These are phyloP conservation scores for Kingdonia uniflora DNA, from an alignment of 164 flowering plant species.

Conservation along the genomic window DNA sequence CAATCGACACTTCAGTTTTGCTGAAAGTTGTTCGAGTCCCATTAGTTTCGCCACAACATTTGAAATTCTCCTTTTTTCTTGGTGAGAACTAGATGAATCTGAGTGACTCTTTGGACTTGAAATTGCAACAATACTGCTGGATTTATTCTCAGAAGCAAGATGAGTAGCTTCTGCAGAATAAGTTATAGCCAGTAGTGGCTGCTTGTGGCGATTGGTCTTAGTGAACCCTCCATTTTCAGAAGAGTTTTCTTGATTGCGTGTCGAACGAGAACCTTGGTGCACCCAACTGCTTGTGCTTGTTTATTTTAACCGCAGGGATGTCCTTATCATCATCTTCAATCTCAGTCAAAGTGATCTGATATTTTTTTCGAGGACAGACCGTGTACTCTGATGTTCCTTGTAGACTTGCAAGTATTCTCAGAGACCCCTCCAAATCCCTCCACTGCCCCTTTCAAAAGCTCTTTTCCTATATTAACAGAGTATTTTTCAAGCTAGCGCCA, in stretches of 20 bases:
- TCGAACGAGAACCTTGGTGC: constrained; percentile 65
- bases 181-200: constrained; percentile 25
- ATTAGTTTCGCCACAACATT: constrained; percentile 83
- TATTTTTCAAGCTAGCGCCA: constrained; percentile 37
- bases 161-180: constrained; percentile 18
- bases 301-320: not conserved
- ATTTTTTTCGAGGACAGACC: constrained; percentile 32
- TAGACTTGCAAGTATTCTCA: constrained; percentile 59
- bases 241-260: constrained; percentile 30
- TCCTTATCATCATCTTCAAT: constrained; percentile 43
- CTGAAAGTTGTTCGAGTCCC: constrained; percentile 77
- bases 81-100: constrained; percentile 21
- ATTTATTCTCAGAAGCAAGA: constrained; percentile 12
- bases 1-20: constrained; percentile 19
- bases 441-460: constrained; percentile 67
- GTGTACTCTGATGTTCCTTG: constrained; percentile 61
- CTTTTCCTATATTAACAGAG: constrained; percentile 60
- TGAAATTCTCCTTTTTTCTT: constrained; percentile 52
- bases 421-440: constrained; percentile 62
- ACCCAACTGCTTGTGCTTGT: constrained; percentile 26
- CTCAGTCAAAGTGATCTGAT: constrained; percentile 42
- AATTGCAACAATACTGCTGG: constrained; percentile 10
- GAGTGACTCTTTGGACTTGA: constrained; percentile 18
- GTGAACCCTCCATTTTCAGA: constrained; percentile 13
- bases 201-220: constrained; percentile 15